Conservation (phyloP, 345 rosid genomes). For the Eucalyptus marginata region DNA sequence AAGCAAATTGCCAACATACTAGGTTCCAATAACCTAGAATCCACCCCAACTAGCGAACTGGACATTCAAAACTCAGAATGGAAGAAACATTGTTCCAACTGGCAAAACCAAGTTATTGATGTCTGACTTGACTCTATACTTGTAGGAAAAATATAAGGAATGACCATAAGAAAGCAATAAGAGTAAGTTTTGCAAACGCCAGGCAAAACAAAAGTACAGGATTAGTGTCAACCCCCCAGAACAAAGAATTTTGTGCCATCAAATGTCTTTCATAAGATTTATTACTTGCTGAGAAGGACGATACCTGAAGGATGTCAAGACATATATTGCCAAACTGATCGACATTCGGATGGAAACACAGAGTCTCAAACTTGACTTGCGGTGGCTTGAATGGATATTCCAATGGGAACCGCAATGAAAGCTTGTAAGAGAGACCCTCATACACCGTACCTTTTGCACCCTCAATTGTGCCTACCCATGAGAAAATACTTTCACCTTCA, state of each 20-base stretch:
- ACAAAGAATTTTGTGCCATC: not conserved
- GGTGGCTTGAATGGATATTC: constrained; percentile 71
- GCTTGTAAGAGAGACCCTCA: constrained; percentile 55
- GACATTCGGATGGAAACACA: constrained; percentile 66
- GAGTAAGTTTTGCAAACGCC: not conserved
- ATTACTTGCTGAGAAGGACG: not conserved
- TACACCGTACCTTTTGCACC: constrained; percentile 55
- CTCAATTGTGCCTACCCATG: constrained; percentile 52
- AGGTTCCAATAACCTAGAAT: not conserved
- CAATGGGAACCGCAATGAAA: constrained; percentile 44
- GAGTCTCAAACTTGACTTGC: constrained; percentile 51
- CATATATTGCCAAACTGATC: constrained; percentile 59
- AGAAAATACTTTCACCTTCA: constrained; percentile 52
- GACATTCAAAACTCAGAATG: not conserved
- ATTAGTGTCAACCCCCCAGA: not conserved
- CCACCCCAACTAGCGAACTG: not conserved
- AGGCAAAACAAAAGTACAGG: not conserved
- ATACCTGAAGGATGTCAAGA: constrained; percentile 71
- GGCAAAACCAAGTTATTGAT: not conserved
- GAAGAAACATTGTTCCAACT: not conserved
- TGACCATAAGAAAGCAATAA: not conserved
- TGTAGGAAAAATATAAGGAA: not conserved
- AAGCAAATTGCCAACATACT: not conserved
- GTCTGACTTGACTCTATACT: not conserved
- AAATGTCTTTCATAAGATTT: not conserved